phyloP scores from a whole-genome alignment of 2,329 filamentous ascomycete genomes.

The Phyllosticta paracitricarpa region DNA sequence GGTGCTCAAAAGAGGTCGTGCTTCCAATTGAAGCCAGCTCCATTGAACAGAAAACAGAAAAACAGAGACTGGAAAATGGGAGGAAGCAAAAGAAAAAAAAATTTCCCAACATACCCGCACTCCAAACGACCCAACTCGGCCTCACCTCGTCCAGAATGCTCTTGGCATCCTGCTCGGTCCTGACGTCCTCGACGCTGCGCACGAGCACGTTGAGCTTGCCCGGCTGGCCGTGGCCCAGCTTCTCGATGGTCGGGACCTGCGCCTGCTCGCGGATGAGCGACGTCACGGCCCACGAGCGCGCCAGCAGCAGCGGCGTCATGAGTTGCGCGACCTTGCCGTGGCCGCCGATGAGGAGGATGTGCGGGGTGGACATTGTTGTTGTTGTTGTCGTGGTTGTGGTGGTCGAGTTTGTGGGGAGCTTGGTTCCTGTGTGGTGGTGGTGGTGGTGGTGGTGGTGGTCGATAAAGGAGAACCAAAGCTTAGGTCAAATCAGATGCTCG shows the following conservation, averaged over 20 bases:
- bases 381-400: not conserved
- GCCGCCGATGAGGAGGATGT: slow-evolving; percentile 64
- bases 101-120: slow-evolving; percentile 52
- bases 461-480: no score
- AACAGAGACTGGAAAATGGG: no score
- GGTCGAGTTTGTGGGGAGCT: no score
- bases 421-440: no score
- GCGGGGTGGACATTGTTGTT: slow-evolving; percentile 20
- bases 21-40: no score
- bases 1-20: not conserved
- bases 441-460: no score
- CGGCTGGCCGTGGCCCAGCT: slow-evolving; percentile 47
- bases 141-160: slow-evolving; percentile 51
- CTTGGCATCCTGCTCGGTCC: slow-evolving; percentile 51
- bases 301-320: slow-evolving; percentile 66
- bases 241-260: slow-evolving; percentile 54
- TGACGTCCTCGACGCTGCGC: slow-evolving; percentile 61
- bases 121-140: slow-evolving; percentile 59
- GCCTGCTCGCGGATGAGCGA: slow-evolving; percentile 66
- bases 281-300: slow-evolving; percentile 66
- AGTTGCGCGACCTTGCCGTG: slow-evolving; percentile 70
- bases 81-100: not conserved
- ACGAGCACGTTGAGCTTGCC: slow-evolving; percentile 61
- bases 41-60: no score
- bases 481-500: no score